These are phyloP conservation scores for Parietaria judaica DNA, from an alignment of 306 rosid genomes.

Conservation along the genomic window DNA sequence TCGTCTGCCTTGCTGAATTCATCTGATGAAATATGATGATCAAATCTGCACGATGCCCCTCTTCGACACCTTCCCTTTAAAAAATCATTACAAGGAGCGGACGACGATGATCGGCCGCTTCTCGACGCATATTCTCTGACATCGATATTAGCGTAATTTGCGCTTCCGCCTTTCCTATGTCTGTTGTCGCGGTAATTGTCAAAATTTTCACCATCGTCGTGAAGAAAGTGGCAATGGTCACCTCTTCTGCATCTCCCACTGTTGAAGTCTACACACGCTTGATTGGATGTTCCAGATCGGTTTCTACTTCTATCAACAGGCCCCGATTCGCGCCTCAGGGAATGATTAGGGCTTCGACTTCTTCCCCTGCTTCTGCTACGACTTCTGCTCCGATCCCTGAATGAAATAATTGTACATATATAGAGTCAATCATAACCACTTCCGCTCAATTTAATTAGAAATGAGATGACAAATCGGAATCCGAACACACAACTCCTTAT, in stretches of 20 bases:
- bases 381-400: slow-evolving; percentile 32
- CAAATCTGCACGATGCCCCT: slow-evolving; percentile 75
- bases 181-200: slow-evolving; percentile 75
- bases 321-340: slow-evolving; percentile 59
- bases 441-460: slow-evolving; percentile 8
- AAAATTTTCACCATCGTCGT: slow-evolving; percentile 47
- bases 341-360: slow-evolving; percentile 49
- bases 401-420: slow-evolving; percentile 17
- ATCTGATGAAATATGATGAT: slow-evolving; percentile 60
- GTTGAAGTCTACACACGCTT: slow-evolving; percentile 66
- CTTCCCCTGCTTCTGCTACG: slow-evolving; percentile 30
- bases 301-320: slow-evolving; percentile 55
- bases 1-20: slow-evolving; percentile 53
- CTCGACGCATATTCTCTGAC: slow-evolving; percentile 44
- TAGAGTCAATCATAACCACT: slow-evolving; percentile 20
- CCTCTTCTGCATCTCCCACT: slow-evolving; percentile 93
- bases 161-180: slow-evolving; percentile 55
- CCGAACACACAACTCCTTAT: no score
- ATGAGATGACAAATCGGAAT: background rate
- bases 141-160: slow-evolving; percentile 50
- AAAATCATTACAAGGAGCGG: slow-evolving; percentile 46
- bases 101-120: slow-evolving; percentile 53
- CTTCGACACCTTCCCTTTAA: slow-evolving; percentile 74
- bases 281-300: slow-evolving; percentile 50
- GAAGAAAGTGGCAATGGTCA: slow-evolving; percentile 61